Base-by-base conservation (phyloP, 2,329 filamentous ascomycete genomes). In the Fonsecaea erecta region DNA sequence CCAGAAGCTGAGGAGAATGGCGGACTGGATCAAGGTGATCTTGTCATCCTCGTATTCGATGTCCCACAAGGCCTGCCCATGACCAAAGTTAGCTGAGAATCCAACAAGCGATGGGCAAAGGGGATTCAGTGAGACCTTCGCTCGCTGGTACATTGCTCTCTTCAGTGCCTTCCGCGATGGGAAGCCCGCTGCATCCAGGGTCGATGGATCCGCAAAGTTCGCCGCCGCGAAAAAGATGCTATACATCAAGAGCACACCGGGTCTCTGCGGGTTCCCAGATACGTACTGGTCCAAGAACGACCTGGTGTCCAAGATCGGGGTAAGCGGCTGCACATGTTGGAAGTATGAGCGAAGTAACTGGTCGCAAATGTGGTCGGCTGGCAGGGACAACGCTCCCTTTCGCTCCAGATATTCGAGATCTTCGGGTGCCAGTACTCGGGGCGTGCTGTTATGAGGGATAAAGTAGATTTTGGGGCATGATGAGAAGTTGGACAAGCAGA, bases 1-100 rank as follows among this genome's bases (percentile, higher is more conserved):
- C 90, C 94, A 97, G 76, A 96, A 97, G 2, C 93, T 96, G 90
- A 97, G 92, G 63, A 97, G 84, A 21, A 97, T 83, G 24, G 97
- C 83, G 4, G 91, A 90, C 78, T 97, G 94, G 14, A 97, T 92
- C 26, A 97, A 85, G 28, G 92, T 87, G 64, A 97, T 88, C 60
- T 93, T 90, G 76, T 97, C 93, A 52, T 88, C 87, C 77, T 97
- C 94, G 77, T 96, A 96, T 77, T 98, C 93, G 71, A 96, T 95
- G 75, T 97, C 93, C 78, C 97, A 97, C 16, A 98, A 83, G 2
- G 94, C 84, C 88, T 92, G 70, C 62, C 3, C 8, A 30, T n/a
- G 28, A 8, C 28, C 28, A 8, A 4, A 30, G 28, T 30, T 3
- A 30, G 28, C 62, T n/a, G n/a, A n/a, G n/a, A n/a, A n/a, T n/a